Evolutionary conservation across 2,329 filamentous ascomycete species (phyloP), one percentile per base, ranked within the genome.

Genomic region (Esteya vermicola): DNA sequence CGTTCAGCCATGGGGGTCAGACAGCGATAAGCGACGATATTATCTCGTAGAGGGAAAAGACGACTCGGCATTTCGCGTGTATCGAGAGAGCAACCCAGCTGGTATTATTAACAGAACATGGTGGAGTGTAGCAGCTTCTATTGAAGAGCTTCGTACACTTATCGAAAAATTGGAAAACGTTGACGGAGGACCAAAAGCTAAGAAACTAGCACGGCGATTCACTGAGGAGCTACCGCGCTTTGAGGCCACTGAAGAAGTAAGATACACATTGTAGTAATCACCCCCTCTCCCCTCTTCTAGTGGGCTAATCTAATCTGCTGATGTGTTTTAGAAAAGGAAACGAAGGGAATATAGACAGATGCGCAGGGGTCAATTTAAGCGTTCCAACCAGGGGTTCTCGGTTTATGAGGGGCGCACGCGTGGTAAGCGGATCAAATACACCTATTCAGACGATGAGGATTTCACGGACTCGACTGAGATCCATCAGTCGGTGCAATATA

Each of bases 361-460:
- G 51, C 84, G 85, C 47, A 89, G 89, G 54, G 84, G 89, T 45
- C 80, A 83, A 43, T 96, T 96, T 61, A 73, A 81, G 48, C 76
- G 86, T 6, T 85, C 86, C 6, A 88, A 94, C 50, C 80, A 82
- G 9, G 86, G 86, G 5, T 93, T 89, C 55, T 95, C 88, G 1
- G 67, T 93, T 43, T 98, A 98, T 57, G 91, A 98, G 63, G 91
- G 91, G 37, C 84, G 91, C 39, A 98, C 93, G 6, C 78, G 91
- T 43, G 91, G 91, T 42, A 96, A 98, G 66, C 82, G 89, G 45
- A 82, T 93, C 62, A 93, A 88, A 59, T 98, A 98, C 55, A 98
- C 85, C 0, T 98, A 84, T 54, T 93, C 86, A 0, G 88, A 95
- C 39, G 85, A 93, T 85, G 93, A 46, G 38, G 75, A 79, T 14